Evolutionary conservation across 441 rosid genomes (phyloP), one percentile per base, ranked within the genome.

Genomic region (Erodium moschatum): DNA sequence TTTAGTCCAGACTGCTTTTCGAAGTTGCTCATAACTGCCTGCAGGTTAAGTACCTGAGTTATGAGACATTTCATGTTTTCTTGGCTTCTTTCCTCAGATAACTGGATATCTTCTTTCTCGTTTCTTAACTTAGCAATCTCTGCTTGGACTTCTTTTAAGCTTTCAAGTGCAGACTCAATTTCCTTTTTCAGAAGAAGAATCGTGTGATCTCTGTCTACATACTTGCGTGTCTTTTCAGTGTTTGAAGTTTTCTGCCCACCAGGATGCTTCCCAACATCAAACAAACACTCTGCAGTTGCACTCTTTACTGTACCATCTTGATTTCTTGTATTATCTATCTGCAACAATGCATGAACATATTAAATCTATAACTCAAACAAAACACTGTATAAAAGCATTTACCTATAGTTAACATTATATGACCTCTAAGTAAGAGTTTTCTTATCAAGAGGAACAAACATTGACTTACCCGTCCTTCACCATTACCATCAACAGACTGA

Each of bases 131-230:
- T 87, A 74, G 76, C 76, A 88, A 94, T 86, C 80, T 89, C 94
- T 80, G 75, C 70, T 75, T 85, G 87, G 74, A 90, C 87, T 69
- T 86, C 90, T 76, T 85, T 85, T 77, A 94, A 81, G 80, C 92
- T 86, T 77, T 75, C 80, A 70, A 91, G 82, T 21, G 99, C 97
- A 76, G 85, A 86, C 79, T 85, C 92, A 71, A 90, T 78, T 85
- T 91, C 99, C 80, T 75, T 78, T 83, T 79, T 91, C 72, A 94
- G 81, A 81, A 89, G 87, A 73, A 79, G 70, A 76, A 88, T 73
- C 66, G 90, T 82, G 68, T 75, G 67, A 70, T 86, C 89, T 81
- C 89, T 87, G 73, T 78, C 79, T 68, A 70, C 66, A 72, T 79
- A 72, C 65, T 77, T 78, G 73, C 73, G 72, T 61, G 72, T 67